A percentile compares a stretch with the other conserved stretches of the same genome.
Evolutionary conservation across 2,329 filamentous ascomycete species (phyloP).

Genomic region (Xylariaceae sp.): DNA sequence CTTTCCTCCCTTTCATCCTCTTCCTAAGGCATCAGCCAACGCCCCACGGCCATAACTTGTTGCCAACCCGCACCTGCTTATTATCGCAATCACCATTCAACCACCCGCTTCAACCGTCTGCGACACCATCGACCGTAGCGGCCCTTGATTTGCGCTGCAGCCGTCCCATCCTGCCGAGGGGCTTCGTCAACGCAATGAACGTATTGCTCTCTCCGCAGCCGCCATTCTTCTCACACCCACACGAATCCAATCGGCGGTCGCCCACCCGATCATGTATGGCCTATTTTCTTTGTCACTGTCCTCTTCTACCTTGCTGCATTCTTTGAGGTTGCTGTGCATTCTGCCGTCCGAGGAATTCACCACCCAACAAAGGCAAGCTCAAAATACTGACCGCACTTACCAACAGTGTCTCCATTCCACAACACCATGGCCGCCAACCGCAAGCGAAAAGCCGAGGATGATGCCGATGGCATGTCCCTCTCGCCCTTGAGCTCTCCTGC

Average conservation of each 20-base stretch:
- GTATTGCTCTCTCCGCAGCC: conserved; percentile 58
- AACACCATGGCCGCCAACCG: conserved; percentile 49
- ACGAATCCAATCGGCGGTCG: conserved; percentile 51
- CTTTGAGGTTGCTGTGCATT: neutral
- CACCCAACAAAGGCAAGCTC: neutral
- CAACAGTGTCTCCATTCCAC: conserved; percentile 44
- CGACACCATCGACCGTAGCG: too few relatives aligned
- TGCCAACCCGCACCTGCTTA: neutral
- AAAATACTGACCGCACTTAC: neutral
- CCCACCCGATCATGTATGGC: conserved; percentile 50
- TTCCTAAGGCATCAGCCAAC: too few relatives aligned
- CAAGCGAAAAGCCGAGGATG: conserved; percentile 86
- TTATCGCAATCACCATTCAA: neutral
- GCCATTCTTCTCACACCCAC: conserved; percentile 54
- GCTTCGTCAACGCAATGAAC: conserved; percentile 49
- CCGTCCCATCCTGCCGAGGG: neutral
- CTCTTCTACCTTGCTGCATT: conserved; percentile 1
- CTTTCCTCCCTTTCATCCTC: too few relatives aligned
- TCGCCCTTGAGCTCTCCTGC: conserved; percentile 82
- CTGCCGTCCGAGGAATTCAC: neutral
- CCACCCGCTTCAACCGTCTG: neutral
- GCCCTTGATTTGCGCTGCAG: too few relatives aligned
- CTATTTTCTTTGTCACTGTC: conserved; percentile 1
- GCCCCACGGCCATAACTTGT: too few relatives aligned
- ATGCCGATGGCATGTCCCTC: conserved; percentile 86